Base-by-base conservation (phyloP, 306 rosid genomes). In the Trifolium subterraneum region DNA sequence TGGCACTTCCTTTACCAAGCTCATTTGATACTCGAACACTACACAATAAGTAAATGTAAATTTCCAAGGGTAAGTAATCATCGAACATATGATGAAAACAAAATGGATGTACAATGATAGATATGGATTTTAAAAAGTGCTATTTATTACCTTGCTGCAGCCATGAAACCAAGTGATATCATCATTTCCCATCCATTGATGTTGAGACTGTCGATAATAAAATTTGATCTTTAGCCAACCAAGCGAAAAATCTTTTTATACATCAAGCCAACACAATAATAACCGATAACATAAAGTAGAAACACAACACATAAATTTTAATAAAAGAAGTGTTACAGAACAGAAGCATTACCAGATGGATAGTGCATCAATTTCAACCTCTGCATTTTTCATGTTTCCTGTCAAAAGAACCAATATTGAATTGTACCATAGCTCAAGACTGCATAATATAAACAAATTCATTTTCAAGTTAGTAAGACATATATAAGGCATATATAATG, bases 11-110 rank as follows among this genome's bases (percentile, higher is more conserved):
- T 79, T 58, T 81, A 61, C 92, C 92, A 16, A 88, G 82, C 71
- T 88, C 92, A 55, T 88, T 88, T 7, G 91, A 55, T n/a, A 87
- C 91, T 20, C 91, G 82, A 16, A 87, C 88, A 8, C 91, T 87
- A 58, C 74, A 64, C 58, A 69, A 42, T 29, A 55, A 35, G 41
- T 25, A 54, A 33, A 11, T 8, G 10, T 60, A 19, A 72, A 66
- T 16, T 47, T 59, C 47, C 47, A 8, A 25, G 14, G n/a, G 10
- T 44, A 39, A 12, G 25, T 7, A 64, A 36, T 14, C 33, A 19
- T 41, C 52, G 12, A 55, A 36, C 18, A 41, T 4, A 38, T n/a
- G 48, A 70, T 13, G 13, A 70, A 51, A 29, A 29, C 25, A 22
- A 15, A 20, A 68, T 36, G 65, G 16, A 42, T 56, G 22, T 42